These are phyloP conservation scores for Mucor mucedo DNA, from an alignment of 371 early-diverging fungal species.

Conservation along the genomic window DNA sequence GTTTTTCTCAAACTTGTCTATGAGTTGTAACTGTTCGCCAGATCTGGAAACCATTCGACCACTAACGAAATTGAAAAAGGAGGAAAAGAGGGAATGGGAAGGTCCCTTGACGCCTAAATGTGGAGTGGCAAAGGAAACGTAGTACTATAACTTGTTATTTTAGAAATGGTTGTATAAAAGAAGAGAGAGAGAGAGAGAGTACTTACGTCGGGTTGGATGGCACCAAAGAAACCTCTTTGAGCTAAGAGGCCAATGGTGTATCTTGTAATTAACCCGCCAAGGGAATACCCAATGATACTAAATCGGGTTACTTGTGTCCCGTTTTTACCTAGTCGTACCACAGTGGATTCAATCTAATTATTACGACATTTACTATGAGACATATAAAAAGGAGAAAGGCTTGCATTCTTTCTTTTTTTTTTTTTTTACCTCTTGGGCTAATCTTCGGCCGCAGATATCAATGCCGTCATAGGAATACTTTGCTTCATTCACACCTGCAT, in stretches of 20 bases:
- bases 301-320: slow-evolving; percentile 54
- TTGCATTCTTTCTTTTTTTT: no score
- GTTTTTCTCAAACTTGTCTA: slow-evolving; percentile 44
- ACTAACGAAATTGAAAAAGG: slow-evolving; percentile 58
- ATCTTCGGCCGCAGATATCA: slow-evolving; percentile 68
- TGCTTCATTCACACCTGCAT: slow-evolving; percentile 55
- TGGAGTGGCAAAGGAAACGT: slow-evolving; percentile 80
- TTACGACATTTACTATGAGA: background rate
- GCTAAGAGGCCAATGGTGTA: slow-evolving; percentile 74
- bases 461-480: slow-evolving; percentile 72
- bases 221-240: slow-evolving; percentile 60
- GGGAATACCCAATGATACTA: slow-evolving; percentile 80
- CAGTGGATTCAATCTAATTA: slow-evolving; percentile 22
- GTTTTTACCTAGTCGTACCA: slow-evolving; percentile 10
- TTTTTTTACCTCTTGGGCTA: slow-evolving; percentile 43
- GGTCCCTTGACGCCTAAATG: slow-evolving; percentile 71
- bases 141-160: slow-evolving; percentile 40
- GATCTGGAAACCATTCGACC: slow-evolving; percentile 58
- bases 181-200: background rate
- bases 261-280: slow-evolving; percentile 80
- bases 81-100: slow-evolving; percentile 26
- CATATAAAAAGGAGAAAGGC: no score
- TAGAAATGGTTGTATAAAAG: background rate
- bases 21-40: slow-evolving; percentile 64
- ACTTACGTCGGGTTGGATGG: slow-evolving; percentile 57